Conservation (phyloP, 345 rosid species). For the Syzygium aromaticum region DNA sequence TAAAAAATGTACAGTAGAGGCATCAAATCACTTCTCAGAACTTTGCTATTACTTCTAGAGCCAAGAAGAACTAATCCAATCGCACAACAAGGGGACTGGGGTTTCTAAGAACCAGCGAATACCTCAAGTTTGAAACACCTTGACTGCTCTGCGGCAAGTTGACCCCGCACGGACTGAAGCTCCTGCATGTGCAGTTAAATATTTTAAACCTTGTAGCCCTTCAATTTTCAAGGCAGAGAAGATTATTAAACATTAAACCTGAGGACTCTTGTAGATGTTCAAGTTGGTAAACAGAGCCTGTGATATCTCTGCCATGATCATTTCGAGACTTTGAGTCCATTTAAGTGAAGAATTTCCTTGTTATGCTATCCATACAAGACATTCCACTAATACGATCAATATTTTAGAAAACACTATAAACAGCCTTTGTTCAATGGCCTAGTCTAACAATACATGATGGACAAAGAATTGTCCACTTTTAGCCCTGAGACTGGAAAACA, state of each 20-base stretch:
- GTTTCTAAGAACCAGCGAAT: neutral
- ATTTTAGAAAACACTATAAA: too few species aligned
- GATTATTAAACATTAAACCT: neutral
- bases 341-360: neutral
- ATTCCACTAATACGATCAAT: too few species aligned
- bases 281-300: neutral
- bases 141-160: conserved; percentile 95
- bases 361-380: too few species aligned
- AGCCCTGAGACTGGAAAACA: neutral
- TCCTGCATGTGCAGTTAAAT: conserved; percentile 34
- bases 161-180: conserved; percentile 92
- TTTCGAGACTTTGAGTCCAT: neutral
- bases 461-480: neutral
- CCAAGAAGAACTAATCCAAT: neutral
- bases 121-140: conserved; percentile 99
- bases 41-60: neutral
- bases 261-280: neutral
- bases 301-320: neutral
- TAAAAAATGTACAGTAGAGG: neutral
- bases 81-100: neutral
- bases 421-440: neutral
- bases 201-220: neutral
- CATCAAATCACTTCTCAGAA: neutral
- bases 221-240: neutral
- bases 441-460: neutral